Percentiles rank a stretch among this genome's conserved stretches.
Conservation (phyloP, 371 early-diverging fungal genomes). For the Phascolomyces articulosus region DNA sequence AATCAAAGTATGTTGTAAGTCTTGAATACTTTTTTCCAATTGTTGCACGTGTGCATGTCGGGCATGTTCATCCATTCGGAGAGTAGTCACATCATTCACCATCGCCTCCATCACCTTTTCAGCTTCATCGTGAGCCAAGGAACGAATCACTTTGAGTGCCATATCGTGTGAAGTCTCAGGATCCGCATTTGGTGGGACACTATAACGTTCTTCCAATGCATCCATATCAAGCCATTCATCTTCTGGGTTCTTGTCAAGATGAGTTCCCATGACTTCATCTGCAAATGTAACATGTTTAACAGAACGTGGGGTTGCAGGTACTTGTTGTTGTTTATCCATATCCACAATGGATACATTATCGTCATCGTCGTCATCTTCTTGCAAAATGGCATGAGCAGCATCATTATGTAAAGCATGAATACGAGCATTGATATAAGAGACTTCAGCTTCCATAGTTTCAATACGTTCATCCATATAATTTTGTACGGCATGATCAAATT, state of each 20-base stretch:
- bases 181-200: slow-evolving; percentile 54
- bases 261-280: slow-evolving; percentile 28
- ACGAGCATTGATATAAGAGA: slow-evolving; percentile 71
- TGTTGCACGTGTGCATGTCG: slow-evolving; percentile 60
- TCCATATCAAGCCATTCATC: slow-evolving; percentile 52
- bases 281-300: slow-evolving; percentile 44
- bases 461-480: slow-evolving; percentile 83
- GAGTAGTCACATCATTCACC: slow-evolving; percentile 76
- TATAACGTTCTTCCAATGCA: slow-evolving; percentile 58
- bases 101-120: slow-evolving; percentile 72
- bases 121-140: slow-evolving; percentile 71
- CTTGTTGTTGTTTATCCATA: slow-evolving; percentile 7
- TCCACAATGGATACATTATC: slow-evolving; percentile 11
- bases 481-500: slow-evolving; percentile 52
- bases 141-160: slow-evolving; percentile 66
- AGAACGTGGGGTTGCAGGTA: background rate
- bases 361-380: slow-evolving; percentile 28
- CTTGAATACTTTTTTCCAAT: slow-evolving; percentile 71
- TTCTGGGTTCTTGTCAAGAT: slow-evolving; percentile 44
- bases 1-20: slow-evolving; percentile 71
- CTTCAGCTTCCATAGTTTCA: slow-evolving; percentile 82
- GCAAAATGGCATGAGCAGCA: slow-evolving; percentile 59
- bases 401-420: slow-evolving; percentile 74
- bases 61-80: slow-evolving; percentile 64
- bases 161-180: slow-evolving; percentile 63